Evolutionary conservation across 306 rosid species (phyloP).

Genomic region (Carpinus viminea): DNA sequence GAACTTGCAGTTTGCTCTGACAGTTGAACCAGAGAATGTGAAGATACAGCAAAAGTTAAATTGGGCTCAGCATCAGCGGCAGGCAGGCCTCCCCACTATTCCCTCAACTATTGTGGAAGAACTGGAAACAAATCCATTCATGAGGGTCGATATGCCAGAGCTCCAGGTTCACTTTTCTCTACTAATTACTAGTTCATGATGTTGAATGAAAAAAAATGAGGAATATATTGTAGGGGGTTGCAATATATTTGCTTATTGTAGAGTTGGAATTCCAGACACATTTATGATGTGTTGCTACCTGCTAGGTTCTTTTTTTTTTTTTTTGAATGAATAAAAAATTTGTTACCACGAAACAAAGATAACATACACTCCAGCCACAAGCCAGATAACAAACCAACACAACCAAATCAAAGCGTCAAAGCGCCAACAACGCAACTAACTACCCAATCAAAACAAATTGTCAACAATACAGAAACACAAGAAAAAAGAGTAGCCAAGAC

Average conservation of each 20-base stretch:
- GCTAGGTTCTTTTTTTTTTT: background rate
- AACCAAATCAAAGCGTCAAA: too few species aligned
- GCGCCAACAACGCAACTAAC: too few species aligned
- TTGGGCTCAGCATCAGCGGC: conserved; percentile 74
- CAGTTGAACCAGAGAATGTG: conserved; percentile 52
- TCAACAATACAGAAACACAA: too few species aligned
- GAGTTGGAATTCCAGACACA: background rate
- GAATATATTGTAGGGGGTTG: background rate
- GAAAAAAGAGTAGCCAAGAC: too few species aligned
- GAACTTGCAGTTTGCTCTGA: conserved; percentile 63
- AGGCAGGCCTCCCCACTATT: conserved; percentile 64
- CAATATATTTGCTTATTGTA: background rate
- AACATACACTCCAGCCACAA: too few species aligned
- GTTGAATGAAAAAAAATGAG: background rate
- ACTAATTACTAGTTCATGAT: background rate
- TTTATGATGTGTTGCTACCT: background rate
- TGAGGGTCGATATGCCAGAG: conserved; percentile 72
- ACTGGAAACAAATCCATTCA: conserved; percentile 75
- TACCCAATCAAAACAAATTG: too few species aligned
- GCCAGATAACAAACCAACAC: too few species aligned
- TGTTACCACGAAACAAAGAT: too few species aligned
- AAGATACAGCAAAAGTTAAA: conserved; percentile 57
- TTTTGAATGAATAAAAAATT: too few species aligned
- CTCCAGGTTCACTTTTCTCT: conserved; percentile 58
- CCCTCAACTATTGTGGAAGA: conserved; percentile 84